A percentile compares a stretch with the other conserved stretches of the same genome.
These are phyloP conservation scores for Amyloporia xantha DNA, from an alignment of 768 basidiomycete species.

Conservation along the genomic window DNA sequence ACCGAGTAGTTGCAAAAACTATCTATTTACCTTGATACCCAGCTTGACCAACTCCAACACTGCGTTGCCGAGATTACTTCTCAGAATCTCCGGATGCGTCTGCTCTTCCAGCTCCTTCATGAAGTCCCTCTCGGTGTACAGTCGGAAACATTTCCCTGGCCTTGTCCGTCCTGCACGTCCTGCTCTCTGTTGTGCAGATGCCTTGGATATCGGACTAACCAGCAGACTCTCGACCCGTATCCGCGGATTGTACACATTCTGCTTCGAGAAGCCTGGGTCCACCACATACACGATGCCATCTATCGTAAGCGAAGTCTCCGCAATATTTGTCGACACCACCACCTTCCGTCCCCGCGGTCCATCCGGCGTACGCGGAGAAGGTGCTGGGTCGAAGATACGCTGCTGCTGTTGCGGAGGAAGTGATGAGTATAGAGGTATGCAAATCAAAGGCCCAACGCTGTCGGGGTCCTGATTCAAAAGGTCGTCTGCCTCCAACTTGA, in stretches of 20 bases:
- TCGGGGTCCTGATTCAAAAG: constrained; percentile 63
- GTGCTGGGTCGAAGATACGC: constrained; percentile 90
- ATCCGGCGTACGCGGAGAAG: constrained; percentile 47
- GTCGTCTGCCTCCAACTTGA: constrained; percentile 86
- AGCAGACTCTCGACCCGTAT: constrained; percentile 93
- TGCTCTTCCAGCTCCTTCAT: constrained; percentile 95
- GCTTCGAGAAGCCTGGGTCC: constrained; percentile 95
- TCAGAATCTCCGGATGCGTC: constrained; percentile 92
- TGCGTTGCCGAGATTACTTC: constrained; percentile 89
- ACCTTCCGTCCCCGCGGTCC: constrained; percentile 90
- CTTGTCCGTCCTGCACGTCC: constrained; percentile 94
- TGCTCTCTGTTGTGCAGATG: constrained; percentile 91
- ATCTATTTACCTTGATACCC: constrained; percentile 80
- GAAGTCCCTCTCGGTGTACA: constrained; percentile 97
- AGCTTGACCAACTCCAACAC: constrained; percentile 92
- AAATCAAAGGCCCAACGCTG: constrained; percentile 78
- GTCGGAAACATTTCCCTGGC: constrained; percentile 93
- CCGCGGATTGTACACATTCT: constrained; percentile 96
- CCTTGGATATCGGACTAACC: constrained; percentile 94
- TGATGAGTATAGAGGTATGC: constrained; percentile 92
- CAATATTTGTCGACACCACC: constrained; percentile 94
- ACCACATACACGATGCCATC: constrained; percentile 99
- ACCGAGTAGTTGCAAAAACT: not conserved
- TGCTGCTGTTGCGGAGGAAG: constrained; percentile 94
- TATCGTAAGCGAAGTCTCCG: constrained; percentile 95